phyloP scores from a whole-genome alignment of 768 basidiomycete species.

The Auriscalpium vulgare region DNA sequence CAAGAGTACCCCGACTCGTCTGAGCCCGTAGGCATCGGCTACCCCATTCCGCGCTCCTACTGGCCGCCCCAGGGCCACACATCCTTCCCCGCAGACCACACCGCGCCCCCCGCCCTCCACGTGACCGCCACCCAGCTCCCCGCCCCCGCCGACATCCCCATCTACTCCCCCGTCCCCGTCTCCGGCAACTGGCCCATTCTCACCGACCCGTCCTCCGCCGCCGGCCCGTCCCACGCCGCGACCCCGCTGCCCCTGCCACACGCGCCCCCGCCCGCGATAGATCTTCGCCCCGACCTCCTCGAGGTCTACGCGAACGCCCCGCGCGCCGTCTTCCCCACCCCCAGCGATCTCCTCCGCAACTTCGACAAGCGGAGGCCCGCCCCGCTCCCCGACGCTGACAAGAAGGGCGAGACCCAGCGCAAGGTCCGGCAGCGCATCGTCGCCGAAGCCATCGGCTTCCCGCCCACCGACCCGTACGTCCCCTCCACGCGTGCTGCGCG shows the following conservation, averaged over 20 bases:
- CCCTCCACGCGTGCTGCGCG: neutral
- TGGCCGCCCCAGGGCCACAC: neutral
- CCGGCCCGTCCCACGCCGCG: neutral
- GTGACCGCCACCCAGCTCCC: neutral
- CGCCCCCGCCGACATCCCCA: conserved; percentile 1
- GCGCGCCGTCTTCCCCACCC: conserved; percentile 45
- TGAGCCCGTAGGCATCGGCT: neutral
- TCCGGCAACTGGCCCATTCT: conserved; percentile 10
- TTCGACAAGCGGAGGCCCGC: conserved; percentile 22
- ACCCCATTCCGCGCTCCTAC: neutral
- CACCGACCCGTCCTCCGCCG: conserved; percentile 3
- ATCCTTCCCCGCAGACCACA: neutral
- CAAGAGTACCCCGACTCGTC: too few species aligned
- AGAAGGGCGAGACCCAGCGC: conserved; percentile 37
- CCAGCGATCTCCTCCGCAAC: conserved; percentile 51
- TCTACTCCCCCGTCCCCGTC: conserved; percentile 14
- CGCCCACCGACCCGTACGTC: conserved; percentile 55
- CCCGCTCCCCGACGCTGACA: conserved; percentile 4
- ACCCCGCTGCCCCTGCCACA: neutral
- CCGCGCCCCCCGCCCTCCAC: neutral
- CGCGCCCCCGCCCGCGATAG: neutral
- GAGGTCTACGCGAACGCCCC: conserved; percentile 17
- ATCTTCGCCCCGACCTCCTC: conserved; percentile 8
- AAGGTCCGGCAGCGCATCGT: conserved; percentile 52
- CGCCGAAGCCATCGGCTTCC: conserved; percentile 47